A percentile compares a stretch with the other conserved stretches of the same genome.
phyloP scores from a whole-genome alignment of 2,329 filamentous ascomycete species.

The Stagonosporopsis chrysanthemi region DNA sequence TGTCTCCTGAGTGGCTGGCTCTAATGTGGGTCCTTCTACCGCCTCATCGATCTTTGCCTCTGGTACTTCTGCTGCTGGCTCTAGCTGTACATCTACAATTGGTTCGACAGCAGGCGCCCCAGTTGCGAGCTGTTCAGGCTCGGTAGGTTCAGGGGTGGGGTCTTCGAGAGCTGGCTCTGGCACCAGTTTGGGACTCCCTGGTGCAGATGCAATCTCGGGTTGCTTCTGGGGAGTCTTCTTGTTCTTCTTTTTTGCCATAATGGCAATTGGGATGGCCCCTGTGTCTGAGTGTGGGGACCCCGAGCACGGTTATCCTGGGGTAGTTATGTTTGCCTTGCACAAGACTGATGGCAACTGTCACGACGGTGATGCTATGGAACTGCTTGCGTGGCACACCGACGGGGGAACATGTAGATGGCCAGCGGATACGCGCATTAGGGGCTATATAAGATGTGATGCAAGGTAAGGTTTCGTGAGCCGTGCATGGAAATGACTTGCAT shows the following conservation, averaged over 20 bases:
- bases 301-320: constrained; percentile 19
- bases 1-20: constrained; percentile 21
- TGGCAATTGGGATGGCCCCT: constrained; percentile 30
- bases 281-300: constrained; percentile 29
- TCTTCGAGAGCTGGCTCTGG: constrained; percentile 31
- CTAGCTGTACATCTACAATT: background rate
- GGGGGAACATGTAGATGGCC: constrained; percentile 39
- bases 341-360: constrained; percentile 21
- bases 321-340: constrained; percentile 38
- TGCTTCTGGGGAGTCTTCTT: constrained; percentile 41
- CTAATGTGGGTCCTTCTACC: constrained; percentile 30
- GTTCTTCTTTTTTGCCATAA: constrained; percentile 46
- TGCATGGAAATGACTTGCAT: constrained; percentile 43
- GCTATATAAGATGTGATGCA: constrained; percentile 46
- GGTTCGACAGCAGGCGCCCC: constrained; percentile 25
- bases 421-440: constrained; percentile 44
- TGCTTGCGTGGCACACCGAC: constrained; percentile 50
- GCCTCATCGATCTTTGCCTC: constrained; percentile 29
- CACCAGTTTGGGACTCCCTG: constrained; percentile 32
- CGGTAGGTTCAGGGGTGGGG: constrained; percentile 26
- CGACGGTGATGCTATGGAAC: constrained; percentile 37
- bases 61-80: constrained; percentile 27
- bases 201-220: constrained; percentile 38
- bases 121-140: constrained; percentile 26
- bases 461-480: constrained; percentile 35